Percentiles rank a stretch among this genome's conserved stretches.
These are phyloP conservation scores for Anthracocystis panici-leucophaei DNA, from an alignment of 1,284 basidiomycete genomes.

Conservation along the genomic window DNA sequence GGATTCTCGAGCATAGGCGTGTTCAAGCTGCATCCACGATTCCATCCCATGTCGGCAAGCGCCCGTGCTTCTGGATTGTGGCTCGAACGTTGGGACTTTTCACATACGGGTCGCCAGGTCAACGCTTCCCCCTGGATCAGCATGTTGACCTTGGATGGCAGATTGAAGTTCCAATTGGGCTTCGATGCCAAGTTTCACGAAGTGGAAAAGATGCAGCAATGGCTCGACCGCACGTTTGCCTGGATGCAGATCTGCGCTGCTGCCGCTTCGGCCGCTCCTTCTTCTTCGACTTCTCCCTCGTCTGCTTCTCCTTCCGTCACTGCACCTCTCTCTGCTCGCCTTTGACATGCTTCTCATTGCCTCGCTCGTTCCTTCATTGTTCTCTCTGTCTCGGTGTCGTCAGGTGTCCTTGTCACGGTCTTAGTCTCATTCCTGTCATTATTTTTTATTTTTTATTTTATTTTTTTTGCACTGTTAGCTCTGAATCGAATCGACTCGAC, in stretches of 20 bases:
- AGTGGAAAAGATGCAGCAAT: constrained; percentile 21
- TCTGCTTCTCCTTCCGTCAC: background rate
- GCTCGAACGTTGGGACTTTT: constrained; percentile 18
- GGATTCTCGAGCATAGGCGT: constrained; percentile 30
- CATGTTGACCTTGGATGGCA: constrained; percentile 38
- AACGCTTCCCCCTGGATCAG: constrained; percentile 49
- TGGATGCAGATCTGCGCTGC: constrained; percentile 34
- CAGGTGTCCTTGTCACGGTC: background rate
- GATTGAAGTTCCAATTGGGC: constrained; percentile 34
- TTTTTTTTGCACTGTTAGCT: constrained; percentile 1
- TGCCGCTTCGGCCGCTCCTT: background rate
- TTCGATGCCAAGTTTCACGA: constrained; percentile 45
- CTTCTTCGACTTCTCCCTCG: background rate
- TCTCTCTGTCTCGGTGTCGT: background rate
- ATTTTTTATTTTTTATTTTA: no score
- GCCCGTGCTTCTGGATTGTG: constrained; percentile 18
- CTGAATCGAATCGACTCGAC: background rate
- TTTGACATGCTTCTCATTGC: background rate
- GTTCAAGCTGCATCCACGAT: constrained; percentile 9
- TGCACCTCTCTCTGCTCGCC: constrained; percentile 22
- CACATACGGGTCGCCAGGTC: constrained; percentile 39
- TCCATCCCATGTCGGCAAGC: constrained; percentile 12
- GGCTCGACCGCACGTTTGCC: constrained; percentile 17
- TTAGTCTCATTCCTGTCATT: background rate
- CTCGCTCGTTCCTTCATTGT: background rate